These are phyloP conservation scores for Apiospora aurea DNA, from an alignment of 2,329 filamentous ascomycete genomes.

Conservation along the genomic window DNA sequence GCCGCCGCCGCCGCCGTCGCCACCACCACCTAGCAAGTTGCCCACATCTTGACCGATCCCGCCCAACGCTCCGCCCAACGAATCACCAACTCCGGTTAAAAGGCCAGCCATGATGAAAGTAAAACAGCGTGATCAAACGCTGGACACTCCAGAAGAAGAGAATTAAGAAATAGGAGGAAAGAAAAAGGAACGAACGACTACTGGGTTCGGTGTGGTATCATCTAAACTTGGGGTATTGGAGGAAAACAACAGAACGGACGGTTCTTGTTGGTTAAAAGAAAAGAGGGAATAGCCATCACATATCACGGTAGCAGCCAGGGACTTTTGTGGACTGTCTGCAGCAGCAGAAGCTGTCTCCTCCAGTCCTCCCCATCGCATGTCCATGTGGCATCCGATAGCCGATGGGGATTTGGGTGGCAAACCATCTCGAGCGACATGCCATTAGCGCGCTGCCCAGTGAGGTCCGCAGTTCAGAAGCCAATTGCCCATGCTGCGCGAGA, in stretches of 20 bases:
- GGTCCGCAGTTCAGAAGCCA: background rate
- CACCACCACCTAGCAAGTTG: slow-evolving; percentile 25
- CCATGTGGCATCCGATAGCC: background rate
- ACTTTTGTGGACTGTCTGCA: background rate
- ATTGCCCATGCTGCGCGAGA: background rate
- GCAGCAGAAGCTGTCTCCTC: background rate
- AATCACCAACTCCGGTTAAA: slow-evolving; percentile 26
- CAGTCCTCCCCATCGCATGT: background rate
- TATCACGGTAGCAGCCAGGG: slow-evolving; percentile 2
- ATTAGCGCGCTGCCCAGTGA: background rate
- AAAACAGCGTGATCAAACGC: slow-evolving; percentile 26
- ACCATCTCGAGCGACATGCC: slow-evolving; percentile 19
- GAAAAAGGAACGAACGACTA: slow-evolving; percentile 24
- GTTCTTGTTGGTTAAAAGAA: background rate
- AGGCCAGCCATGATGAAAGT: slow-evolving; percentile 29
- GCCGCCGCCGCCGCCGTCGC: too few relatives aligned
- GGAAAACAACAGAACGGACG: background rate
- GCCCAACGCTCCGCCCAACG: background rate
- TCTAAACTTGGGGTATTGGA: background rate
- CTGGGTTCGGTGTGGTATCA: slow-evolving; percentile 13
- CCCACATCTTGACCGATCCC: background rate
- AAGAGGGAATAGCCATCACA: slow-evolving; percentile 14
- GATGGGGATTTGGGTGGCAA: slow-evolving; percentile 7
- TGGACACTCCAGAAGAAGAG: slow-evolving; percentile 22
- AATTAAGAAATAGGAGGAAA: slow-evolving; percentile 11